Base-by-base conservation (phyloP, 2,329 filamentous ascomycete genomes). In the Escovopsis sp. region DNA sequence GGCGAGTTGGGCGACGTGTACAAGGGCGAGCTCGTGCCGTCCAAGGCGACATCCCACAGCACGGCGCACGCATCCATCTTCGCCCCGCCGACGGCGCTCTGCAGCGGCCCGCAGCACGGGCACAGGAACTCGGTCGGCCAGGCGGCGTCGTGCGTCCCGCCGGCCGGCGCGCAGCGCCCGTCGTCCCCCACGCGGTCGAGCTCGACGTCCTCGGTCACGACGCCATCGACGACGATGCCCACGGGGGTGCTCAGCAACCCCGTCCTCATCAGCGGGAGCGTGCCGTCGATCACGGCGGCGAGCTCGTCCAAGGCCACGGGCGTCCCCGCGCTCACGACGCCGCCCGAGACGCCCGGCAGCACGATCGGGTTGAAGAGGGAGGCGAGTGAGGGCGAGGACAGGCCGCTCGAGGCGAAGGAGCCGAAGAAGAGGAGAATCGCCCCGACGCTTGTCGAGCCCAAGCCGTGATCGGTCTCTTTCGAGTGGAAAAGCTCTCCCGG, bases 1-100 rank as follows among this genome's bases (percentile, higher is more conserved):
- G 84, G 85, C 8, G 91, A 98, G 59, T 67, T 98, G 1, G 91
- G 91, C 11, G 79, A 89, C 48, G 64, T 78, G 5, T 93, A 93
- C 58, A 79, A 77, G 8, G 81, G 80, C 29, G 78, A 85, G 40
- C 58, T 79, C 33, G 66, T 68, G n/a, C 64, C 66, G 12, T 56
- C 62, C 27, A 75, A 70, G 49, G 59, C 62, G 3, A 47, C 70
- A 1, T 78, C 80, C 5, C 70, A 83, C 2, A 65, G 76, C n/a
- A 73, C 81, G 5, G 86, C 84, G 1, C 79, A 83, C 5, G 81
- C 78, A 1, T 68, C 76, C 10, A 64, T 67, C 7, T 76, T 78
- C 51, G 72, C 75, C 2, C 74, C 76, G 7, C 71, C 71, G 20
- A 82, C 73, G 7, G 79, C 71, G 15, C 78, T 69, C 50, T 59